Evolutionary conservation across 163 green algal genomes (phyloP).

Genomic region (Scenedesmus sp.): DNA sequence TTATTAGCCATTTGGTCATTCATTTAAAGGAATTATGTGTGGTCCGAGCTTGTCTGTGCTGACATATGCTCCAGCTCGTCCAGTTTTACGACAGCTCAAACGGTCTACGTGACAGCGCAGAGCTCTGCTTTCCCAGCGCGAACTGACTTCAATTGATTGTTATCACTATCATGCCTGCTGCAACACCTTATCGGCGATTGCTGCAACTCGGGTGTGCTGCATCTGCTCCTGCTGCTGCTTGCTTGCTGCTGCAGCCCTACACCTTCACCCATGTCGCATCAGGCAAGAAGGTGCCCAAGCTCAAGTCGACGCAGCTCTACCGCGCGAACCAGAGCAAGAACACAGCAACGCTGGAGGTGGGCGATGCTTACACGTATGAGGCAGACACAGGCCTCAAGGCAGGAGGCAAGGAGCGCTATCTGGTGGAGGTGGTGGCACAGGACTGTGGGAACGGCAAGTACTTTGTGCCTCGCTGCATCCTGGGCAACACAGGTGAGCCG

Average conservation of each 20-base stretch:
- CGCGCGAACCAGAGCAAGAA: neutral
- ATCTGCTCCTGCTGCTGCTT: too few relatives aligned
- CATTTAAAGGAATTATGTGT: too few relatives aligned
- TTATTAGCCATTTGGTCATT: too few relatives aligned
- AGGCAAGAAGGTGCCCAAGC: neutral
- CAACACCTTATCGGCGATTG: too few relatives aligned
- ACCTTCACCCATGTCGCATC: neutral
- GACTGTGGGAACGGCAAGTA: neutral
- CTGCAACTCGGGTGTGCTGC: too few relatives aligned
- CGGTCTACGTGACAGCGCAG: too few relatives aligned
- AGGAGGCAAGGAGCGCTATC: neutral
- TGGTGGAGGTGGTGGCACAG: neutral
- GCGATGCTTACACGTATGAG: neutral
- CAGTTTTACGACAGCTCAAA: too few relatives aligned
- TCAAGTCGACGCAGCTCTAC: constrained; percentile 9
- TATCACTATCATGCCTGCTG: neutral
- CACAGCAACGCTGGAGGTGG: neutral
- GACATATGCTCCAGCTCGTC: too few relatives aligned
- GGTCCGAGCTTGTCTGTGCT: too few relatives aligned
- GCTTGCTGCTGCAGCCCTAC: neutral
- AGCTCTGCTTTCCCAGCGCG: too few relatives aligned
- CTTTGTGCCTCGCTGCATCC: neutral
- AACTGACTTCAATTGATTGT: too few relatives aligned
- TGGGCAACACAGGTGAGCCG: neutral
- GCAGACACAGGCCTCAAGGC: neutral